Conservation (phyloP, 148 eudicot genomes). For the Camellia granthamiana region DNA sequence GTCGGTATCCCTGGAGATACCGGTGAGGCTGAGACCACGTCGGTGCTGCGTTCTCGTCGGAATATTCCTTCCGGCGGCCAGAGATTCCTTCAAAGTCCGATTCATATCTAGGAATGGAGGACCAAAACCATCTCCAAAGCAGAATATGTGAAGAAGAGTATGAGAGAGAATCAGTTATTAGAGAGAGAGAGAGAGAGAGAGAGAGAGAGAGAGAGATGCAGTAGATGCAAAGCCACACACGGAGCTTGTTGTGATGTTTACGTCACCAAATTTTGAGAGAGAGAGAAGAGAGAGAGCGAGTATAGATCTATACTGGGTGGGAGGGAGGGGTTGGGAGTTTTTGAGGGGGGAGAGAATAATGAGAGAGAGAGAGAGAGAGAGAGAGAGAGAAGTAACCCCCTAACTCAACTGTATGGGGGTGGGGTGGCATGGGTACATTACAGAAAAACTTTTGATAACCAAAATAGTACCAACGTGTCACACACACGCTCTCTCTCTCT, state of each 20-base stretch:
- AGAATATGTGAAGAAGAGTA: too few species aligned
- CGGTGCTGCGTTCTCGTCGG: slow-evolving; percentile 22
- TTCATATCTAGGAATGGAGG: slow-evolving; percentile 14
- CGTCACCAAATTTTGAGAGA: neutral
- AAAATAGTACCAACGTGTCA: too few species aligned
- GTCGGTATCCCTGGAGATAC: slow-evolving; percentile 19
- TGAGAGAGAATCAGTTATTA: neutral
- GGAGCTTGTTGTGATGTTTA: slow-evolving; percentile 6
- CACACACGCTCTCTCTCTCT: too few species aligned
- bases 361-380: too few species aligned
- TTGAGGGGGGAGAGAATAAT: too few species aligned
- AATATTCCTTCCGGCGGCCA: slow-evolving; percentile 18
- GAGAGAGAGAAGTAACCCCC: too few species aligned
- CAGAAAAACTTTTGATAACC: too few species aligned
- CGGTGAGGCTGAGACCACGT: slow-evolving; percentile 17
- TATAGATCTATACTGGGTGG: neutral
- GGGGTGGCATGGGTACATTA: too few species aligned
- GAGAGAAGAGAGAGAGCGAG: slow-evolving; percentile 13
- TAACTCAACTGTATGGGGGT: too few species aligned
- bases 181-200: slow-evolving; percentile 11
- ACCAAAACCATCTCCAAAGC: neutral
- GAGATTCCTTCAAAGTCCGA: slow-evolving; percentile 16
- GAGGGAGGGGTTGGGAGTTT: neutral
- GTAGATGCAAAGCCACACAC: slow-evolving; percentile 12
- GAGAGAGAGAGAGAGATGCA: slow-evolving; percentile 8